Conservation (phyloP, 208 protist genomes). For the Porcisia hertigi region DNA sequence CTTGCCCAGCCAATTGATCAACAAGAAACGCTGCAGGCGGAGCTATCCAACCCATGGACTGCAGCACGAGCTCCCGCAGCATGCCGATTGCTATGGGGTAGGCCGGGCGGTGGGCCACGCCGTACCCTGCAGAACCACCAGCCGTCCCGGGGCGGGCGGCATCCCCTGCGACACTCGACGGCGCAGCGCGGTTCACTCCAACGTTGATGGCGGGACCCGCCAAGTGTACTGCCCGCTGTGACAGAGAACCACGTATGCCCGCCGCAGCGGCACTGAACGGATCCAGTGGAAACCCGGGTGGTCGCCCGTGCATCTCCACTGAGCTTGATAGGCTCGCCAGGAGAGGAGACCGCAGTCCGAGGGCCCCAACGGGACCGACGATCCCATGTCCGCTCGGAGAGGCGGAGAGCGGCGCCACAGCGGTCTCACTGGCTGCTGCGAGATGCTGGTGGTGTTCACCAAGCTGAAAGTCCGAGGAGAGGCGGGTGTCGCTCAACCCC, state of each 20-base stretch:
- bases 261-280: slow-evolving; percentile 20
- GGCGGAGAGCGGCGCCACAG: not conserved
- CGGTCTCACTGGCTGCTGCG: not conserved
- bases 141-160: not conserved
- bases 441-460: not conserved
- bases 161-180: not conserved
- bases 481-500: slow-evolving; percentile 23
- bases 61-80: slow-evolving; percentile 41
- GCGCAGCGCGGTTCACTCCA: not conserved
- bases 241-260: not conserved
- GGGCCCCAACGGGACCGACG: not conserved
- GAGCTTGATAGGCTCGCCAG: slow-evolving; percentile 7
- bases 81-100: slow-evolving; percentile 10
- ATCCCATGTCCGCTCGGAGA: not conserved
- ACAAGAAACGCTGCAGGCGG: slow-evolving; percentile 12
- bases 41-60: slow-evolving; percentile 50
- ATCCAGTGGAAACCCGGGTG: slow-evolving; percentile 10
- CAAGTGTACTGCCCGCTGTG: not conserved
- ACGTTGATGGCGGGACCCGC: not conserved
- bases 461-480: slow-evolving; percentile 25
- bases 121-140: not conserved
- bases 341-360: slow-evolving; percentile 6
- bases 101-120: not conserved
- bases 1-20: not conserved
- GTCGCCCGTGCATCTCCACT: slow-evolving; percentile 8